Evolutionary conservation across 2,329 filamentous ascomycete genomes (phyloP).

Genomic region (Stagonosporopsis tanaceti): DNA sequence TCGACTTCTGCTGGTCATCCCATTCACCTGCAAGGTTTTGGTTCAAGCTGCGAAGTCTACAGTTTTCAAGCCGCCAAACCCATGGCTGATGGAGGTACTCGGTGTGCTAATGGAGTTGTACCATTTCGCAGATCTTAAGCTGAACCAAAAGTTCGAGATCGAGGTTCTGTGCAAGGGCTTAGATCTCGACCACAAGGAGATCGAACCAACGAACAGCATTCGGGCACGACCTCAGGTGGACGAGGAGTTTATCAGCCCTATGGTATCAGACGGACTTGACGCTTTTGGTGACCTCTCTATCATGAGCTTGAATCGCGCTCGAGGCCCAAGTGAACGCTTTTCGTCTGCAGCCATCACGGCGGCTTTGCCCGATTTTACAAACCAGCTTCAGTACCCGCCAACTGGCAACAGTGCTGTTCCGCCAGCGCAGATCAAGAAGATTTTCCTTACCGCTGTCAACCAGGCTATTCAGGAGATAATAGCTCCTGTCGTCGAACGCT

Average conservation of each 20-base stretch:
- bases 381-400: slow-evolving; percentile 77
- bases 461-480: slow-evolving; percentile 96
- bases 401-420: slow-evolving; percentile 75
- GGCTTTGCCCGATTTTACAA: slow-evolving; percentile 82
- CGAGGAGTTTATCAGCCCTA: slow-evolving; percentile 61
- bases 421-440: slow-evolving; percentile 70
- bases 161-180: slow-evolving; percentile 95
- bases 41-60: slow-evolving; percentile 83
- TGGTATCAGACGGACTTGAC: slow-evolving; percentile 73
- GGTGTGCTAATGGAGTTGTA: slow-evolving; percentile 92
- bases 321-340: slow-evolving; percentile 74
- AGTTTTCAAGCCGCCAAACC: slow-evolving; percentile 93
- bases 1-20: slow-evolving; percentile 88
- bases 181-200: slow-evolving; percentile 88
- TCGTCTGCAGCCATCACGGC: slow-evolving; percentile 80
- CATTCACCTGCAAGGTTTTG: slow-evolving; percentile 96
- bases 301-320: slow-evolving; percentile 68
- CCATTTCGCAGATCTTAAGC: slow-evolving; percentile 88
- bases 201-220: slow-evolving; percentile 87
- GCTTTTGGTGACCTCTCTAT: slow-evolving; percentile 80
- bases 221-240: slow-evolving; percentile 76
- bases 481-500: slow-evolving; percentile 94
- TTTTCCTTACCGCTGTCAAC: slow-evolving; percentile 85
- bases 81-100: slow-evolving; percentile 97
- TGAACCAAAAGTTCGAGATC: slow-evolving; percentile 98